A percentile compares a stretch with the other conserved stretches of the same genome.
Evolutionary conservation across 768 basidiomycete species (phyloP).

Genomic region (Boletus rubescentipes): DNA sequence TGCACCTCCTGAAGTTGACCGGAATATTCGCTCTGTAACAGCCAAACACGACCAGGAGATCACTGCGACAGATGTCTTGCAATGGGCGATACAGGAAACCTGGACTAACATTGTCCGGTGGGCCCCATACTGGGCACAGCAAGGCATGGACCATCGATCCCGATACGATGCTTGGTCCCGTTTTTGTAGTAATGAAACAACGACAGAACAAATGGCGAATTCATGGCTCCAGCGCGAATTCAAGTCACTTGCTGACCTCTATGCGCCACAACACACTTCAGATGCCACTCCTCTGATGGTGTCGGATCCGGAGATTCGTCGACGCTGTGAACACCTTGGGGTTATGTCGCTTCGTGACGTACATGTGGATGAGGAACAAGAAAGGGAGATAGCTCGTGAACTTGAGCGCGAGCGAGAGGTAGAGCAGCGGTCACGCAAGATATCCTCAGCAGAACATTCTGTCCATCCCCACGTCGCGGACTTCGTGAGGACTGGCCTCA

Average conservation of each 20-base stretch:
- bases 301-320: too few relatives aligned
- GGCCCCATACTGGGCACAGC: background rate
- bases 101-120: background rate
- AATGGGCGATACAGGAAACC: too few relatives aligned
- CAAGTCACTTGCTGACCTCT: too few relatives aligned
- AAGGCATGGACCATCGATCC: too few relatives aligned
- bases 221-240: too few relatives aligned
- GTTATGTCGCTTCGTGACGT: background rate
- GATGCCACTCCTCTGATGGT: too few relatives aligned
- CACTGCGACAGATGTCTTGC: background rate
- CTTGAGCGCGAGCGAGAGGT: background rate
- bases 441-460: background rate
- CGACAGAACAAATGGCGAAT: background rate
- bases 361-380: background rate
- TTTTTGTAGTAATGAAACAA: background rate
- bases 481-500: background rate
- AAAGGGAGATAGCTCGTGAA: background rate
- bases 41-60: background rate
- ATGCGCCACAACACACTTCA: too few relatives aligned
- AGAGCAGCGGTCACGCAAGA: background rate
- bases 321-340: background rate
- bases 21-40: background rate
- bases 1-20: background rate
- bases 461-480: background rate
- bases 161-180: background rate